Base-by-base conservation (phyloP, 768 basidiomycete genomes). In the Rhizopogon roseolus region DNA sequence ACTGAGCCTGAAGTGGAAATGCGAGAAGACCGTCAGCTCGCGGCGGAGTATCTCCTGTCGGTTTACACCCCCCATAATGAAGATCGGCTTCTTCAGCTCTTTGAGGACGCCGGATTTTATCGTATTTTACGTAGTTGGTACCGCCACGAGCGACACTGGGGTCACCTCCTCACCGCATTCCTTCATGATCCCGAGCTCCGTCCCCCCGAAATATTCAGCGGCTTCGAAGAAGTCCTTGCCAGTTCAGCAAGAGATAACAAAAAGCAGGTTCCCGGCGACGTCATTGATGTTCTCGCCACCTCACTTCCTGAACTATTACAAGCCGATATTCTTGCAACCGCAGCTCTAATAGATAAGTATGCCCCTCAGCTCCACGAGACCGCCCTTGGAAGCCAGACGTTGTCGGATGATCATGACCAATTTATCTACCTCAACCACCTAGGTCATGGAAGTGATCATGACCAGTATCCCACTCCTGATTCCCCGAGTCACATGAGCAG, bases 21-120 rank as follows among this genome's bases (percentile, higher is more conserved):
- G 0, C 80, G 86, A 25, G 96, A 98, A 64, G 97, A 98, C 69
- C 85, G 97, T 13, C 93, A 99, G 64, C 79, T 99, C 6, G 97
- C 97, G 0, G 85, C 87, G 7, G 97, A 99, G 71, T 97, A 87
- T 66, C 81, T 99, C 32, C 77, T 98, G 16, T 99, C 97, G 1
- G 82, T 81, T 0, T 98, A 97, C 66, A 91, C 83, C 38, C 97
- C 96, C 0, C 85, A 86, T 58, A 85, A 94, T 53, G 76, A 76
- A 60, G 85, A 89, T 22, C 74, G 75, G 19, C 77, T 96, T 50
- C 69, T 87, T 39, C 64, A 64, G 9, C 72, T 93, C 3, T 96
- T 98, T 64, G 82, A 88, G 61, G 64, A 73, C 9, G 94, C 96
- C 0, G 86, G 91, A 0, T 99, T 99, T 73, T 95, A 85, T 67